A percentile compares a stretch with the other conserved stretches of the same genome.
Conservation (phyloP, 345 rosid species). For the Camelina neglecta region DNA sequence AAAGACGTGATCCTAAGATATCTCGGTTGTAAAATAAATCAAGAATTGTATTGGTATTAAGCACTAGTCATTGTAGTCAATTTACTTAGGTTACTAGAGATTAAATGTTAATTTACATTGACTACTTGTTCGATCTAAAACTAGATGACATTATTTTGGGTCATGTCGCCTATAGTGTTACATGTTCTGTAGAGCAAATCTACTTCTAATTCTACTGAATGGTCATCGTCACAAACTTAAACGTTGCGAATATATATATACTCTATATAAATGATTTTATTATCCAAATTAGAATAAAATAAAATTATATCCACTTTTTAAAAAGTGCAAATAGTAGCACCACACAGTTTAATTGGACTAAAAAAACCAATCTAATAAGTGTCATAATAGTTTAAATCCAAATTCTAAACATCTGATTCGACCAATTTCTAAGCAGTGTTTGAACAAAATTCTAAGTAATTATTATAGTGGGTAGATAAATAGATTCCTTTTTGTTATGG, state of each 20-base stretch:
- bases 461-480: constrained; percentile 19
- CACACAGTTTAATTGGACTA: background rate
- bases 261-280: background rate
- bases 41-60: background rate
- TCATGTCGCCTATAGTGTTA: background rate
- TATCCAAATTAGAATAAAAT: background rate
- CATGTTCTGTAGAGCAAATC: background rate
- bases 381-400: constrained; percentile 21
- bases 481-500: constrained; percentile 14
- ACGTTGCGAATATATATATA: no score
- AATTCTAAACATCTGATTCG: constrained; percentile 14
- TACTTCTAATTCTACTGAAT: background rate
- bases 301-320: background rate
- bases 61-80: background rate
- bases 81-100: no score
- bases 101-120: no score
- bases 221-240: background rate
- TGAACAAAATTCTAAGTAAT: background rate
- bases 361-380: background rate
- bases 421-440: constrained; percentile 15
- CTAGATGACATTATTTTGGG: background rate
- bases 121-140: no score
- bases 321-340: constrained; percentile 2
- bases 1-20: background rate
- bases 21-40: background rate